phyloP scores from a whole-genome alignment of 176 grass and related monocot species.

The Rhynchospora breviuscula region DNA sequence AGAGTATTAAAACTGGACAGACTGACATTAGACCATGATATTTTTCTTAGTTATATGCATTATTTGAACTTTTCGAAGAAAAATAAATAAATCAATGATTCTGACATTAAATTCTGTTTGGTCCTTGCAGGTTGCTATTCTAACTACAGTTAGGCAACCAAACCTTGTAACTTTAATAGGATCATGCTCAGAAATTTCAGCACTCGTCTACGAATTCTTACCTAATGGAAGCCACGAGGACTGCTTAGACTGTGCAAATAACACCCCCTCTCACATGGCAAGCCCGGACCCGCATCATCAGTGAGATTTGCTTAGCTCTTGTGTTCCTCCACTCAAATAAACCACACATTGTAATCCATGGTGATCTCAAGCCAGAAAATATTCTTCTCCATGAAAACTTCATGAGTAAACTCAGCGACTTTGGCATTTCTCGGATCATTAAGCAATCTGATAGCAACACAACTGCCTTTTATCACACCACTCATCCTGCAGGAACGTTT shows the following conservation, averaged over 20 bases:
- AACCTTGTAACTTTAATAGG: constrained; percentile 72
- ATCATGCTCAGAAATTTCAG: constrained; percentile 52
- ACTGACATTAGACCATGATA: neutral
- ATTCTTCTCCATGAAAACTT: constrained; percentile 78
- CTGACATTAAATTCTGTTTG: neutral
- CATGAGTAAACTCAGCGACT: constrained; percentile 52
- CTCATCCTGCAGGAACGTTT: constrained; percentile 39
- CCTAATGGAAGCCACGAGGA: constrained; percentile 79
- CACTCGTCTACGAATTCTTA: constrained; percentile 68
- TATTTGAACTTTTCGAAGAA: neutral
- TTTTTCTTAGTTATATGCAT: neutral
- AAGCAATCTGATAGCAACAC: constrained; percentile 34
- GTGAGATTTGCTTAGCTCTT: constrained; percentile 67
- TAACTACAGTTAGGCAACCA: constrained; percentile 70
- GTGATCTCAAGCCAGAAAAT: constrained; percentile 58
- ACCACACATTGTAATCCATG: constrained; percentile 46
- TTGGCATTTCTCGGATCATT: constrained; percentile 49
- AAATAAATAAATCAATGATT: constrained; percentile 3
- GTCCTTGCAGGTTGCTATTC: constrained; percentile 43
- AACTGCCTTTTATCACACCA: constrained; percentile 33
- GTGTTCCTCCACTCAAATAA: constrained; percentile 68
- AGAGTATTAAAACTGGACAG: too few relatives aligned
- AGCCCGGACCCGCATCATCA: constrained; percentile 48
- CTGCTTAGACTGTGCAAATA: constrained; percentile 28
- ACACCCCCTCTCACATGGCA: constrained; percentile 54